Evolutionary conservation across 129 eudicot species (phyloP), one percentile per base, ranked within the genome.

Genomic region (Chrysanthemum seticuspe): DNA sequence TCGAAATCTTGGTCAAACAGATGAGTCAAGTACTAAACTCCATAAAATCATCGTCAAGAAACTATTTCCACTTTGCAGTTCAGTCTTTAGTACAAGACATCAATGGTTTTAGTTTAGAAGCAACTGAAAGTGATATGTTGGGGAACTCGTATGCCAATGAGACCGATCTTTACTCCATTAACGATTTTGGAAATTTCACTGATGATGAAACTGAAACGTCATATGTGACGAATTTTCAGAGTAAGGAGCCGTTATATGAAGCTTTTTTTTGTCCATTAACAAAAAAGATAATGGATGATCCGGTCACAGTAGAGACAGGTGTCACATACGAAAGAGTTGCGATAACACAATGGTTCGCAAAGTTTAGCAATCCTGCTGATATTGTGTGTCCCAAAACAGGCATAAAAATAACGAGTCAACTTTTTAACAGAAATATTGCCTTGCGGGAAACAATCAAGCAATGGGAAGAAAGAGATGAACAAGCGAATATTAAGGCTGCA

Each of bases 381-480:
- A 72, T 89, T 53, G 36, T 80, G 23, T 89, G 92, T 19, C 96
- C 92, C 1, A 73, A 77, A 64, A 84, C 96, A 11, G 74, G 85
- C 31, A 50, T 70, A 68, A 87, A 80, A 85, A 79, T 89, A 40
- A 77, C 34, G 51, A 85, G 65, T 74, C 70, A 14, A 69, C 68
- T 23, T 62, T 48, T 80, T 57, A 87, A 73, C 65, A 64, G 83
- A 14, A 89, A 89, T 78, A 78, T 64, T 55, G 96, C 92, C 19
- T 60, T 89, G 9, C 78, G 76, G 76, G 86, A 81, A 53, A 89
- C 89, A 10, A 89, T 89, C 45, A 77, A 80, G 62, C 86, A 89
- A 74, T 89, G 96, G 96, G 84, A 85, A 81, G 86, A 84, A 74
- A 82, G 92, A 83, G 82, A 89, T 80, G 96, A 87, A 47, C 75